Evolutionary conservation across 345 rosid species (phyloP).

Genomic region (Carallia brachiata): DNA sequence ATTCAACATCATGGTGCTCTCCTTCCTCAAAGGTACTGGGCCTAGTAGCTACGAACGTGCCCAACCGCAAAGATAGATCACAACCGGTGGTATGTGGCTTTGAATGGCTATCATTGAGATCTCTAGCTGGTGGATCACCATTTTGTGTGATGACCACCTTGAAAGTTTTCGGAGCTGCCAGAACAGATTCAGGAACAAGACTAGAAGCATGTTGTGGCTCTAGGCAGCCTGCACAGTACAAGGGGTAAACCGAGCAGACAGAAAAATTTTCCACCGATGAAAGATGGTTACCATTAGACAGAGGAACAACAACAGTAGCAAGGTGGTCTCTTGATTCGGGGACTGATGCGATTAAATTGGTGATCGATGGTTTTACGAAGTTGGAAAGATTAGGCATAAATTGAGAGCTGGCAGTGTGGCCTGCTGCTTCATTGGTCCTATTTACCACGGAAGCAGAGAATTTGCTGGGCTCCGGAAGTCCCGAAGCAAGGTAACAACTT

Average conservation of each 20-base stretch:
- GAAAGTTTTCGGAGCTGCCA: conserved; percentile 19
- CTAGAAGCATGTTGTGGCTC: conserved; percentile 24
- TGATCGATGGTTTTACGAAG: conserved; percentile 19
- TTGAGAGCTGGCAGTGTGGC: conserved; percentile 15
- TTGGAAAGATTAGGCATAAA: conserved; percentile 21
- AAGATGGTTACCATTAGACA: conserved; percentile 1
- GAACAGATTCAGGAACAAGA: conserved; percentile 11
- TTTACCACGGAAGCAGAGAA: conserved; percentile 4
- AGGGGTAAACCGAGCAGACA: conserved; percentile 41
- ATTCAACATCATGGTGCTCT: conserved; percentile 17
- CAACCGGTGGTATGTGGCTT: conserved; percentile 33
- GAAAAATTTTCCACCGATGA: conserved; percentile 23
- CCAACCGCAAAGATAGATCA: conserved; percentile 75
- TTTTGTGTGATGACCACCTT: conserved; percentile 13
- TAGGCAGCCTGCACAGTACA: conserved; percentile 36
- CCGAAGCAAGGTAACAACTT: conserved; percentile 44
- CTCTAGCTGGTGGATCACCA: conserved; percentile 10
- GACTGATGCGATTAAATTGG: conserved; percentile 1
- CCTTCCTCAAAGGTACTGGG: conserved; percentile 6
- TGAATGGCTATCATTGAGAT: conserved; percentile 12
- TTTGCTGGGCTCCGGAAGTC: conserved; percentile 24
- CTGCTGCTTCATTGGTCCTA: conserved; percentile 12
- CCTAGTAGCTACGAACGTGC: conserved; percentile 43
- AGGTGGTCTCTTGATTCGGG: conserved; percentile 11
- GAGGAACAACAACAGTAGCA: not conserved